Percentiles rank a stretch among this genome's conserved stretches.
phyloP scores from a whole-genome alignment of 2,329 filamentous ascomycete genomes.

The Diaporthe sp. region DNA sequence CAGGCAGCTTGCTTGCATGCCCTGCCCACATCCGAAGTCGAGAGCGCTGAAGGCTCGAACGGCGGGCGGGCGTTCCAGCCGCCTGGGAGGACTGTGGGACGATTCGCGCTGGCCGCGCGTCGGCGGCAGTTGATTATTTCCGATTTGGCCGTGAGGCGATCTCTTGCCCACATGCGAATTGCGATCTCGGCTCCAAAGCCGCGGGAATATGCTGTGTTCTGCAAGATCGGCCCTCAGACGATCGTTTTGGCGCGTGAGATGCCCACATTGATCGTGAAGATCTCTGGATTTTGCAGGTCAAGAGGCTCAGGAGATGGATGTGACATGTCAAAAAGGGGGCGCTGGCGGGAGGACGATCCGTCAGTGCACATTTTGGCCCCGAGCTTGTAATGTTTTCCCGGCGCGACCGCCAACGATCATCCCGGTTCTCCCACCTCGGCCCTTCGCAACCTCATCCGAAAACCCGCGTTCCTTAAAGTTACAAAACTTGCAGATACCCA shows the following conservation, averaged over 20 bases:
- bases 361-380: not conserved
- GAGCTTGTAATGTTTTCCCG: conserved; percentile 3
- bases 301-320: not conserved
- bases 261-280: conserved; percentile 5
- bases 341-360: not conserved
- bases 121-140: conserved; percentile 17
- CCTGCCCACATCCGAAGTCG: not conserved
- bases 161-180: conserved; percentile 15
- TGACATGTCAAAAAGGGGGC: conserved; percentile 17
- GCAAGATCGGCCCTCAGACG: not conserved
- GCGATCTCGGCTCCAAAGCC: not conserved
- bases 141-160: not conserved
- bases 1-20: not conserved
- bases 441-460: conserved; percentile 18
- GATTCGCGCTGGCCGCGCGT: conserved; percentile 9
- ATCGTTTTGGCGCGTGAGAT: not conserved
- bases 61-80: not conserved
- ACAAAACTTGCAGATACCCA: conserved; percentile 32
- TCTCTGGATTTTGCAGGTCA: not conserved
- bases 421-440: not conserved
- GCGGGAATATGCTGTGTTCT: not conserved
- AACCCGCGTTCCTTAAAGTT: not conserved
- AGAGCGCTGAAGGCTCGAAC: not conserved
- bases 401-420: conserved; percentile 8
- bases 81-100: conserved; percentile 11